Conservation (phyloP, 441 rosid genomes). For the Gossypium davidsonii region DNA sequence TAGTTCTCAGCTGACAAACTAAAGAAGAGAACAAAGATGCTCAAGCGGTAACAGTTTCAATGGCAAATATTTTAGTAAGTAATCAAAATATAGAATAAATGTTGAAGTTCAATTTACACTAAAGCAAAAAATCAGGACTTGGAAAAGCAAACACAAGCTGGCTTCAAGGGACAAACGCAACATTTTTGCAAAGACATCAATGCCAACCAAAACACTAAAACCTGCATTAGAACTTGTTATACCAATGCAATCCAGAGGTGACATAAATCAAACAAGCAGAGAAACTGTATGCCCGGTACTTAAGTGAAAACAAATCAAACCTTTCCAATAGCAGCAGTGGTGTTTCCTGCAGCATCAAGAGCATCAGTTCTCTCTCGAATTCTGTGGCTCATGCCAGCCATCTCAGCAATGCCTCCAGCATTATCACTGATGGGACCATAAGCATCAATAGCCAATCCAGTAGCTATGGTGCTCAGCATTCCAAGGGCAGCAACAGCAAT, state of each 20-base stretch:
- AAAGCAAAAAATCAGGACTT: no score
- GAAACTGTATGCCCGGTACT: not conserved
- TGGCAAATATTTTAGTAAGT: no score
- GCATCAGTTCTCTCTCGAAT: slow-evolving; percentile 1
- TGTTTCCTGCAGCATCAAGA: slow-evolving; percentile 3
- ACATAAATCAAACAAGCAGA: not conserved
- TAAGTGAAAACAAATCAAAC: slow-evolving; percentile 20
- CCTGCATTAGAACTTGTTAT: no score
- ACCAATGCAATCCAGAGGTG: not conserved
- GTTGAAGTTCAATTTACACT: no score
- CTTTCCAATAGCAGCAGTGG: slow-evolving; percentile 24
- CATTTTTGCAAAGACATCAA: no score
- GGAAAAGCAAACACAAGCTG: no score
- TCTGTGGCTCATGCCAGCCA: slow-evolving; percentile 6
- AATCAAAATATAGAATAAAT: no score
- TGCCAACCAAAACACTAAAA: no score
- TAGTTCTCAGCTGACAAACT: no score
- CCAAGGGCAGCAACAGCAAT: slow-evolving; percentile 72
- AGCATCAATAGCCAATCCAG: slow-evolving; percentile 3
- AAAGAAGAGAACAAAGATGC: no score
- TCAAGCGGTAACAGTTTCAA: no score
- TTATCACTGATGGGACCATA: slow-evolving; percentile 5
- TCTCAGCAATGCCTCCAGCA: slow-evolving; percentile 7
- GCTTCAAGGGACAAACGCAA: no score
- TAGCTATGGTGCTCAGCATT: slow-evolving; percentile 62